These are phyloP conservation scores for Nannochloropsis salina DNA, from an alignment of 108 stramenopile species.

Conservation along the genomic window DNA sequence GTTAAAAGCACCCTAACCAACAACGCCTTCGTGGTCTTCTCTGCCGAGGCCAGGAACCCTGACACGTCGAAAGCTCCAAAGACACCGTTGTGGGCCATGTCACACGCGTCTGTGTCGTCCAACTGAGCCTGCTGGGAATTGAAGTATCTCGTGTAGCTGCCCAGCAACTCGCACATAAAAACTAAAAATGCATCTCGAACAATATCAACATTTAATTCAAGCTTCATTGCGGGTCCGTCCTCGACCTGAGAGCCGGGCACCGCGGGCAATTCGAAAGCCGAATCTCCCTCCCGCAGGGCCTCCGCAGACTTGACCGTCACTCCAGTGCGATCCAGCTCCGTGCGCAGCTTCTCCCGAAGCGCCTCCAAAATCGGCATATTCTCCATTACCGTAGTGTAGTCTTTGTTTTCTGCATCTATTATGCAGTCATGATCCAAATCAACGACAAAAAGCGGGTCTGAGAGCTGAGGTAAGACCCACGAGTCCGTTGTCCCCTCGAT, in stretches of 20 bases:
- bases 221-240: not conserved
- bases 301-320: not conserved
- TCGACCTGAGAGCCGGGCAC: not conserved
- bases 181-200: slow-evolving; percentile 1
- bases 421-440: slow-evolving; percentile 14
- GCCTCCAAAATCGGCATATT: not conserved
- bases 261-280: slow-evolving; percentile 21
- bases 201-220: not conserved
- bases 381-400: not conserved
- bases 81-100: not conserved
- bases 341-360: not conserved
- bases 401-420: not conserved
- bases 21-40: not conserved
- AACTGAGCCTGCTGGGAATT: not conserved
- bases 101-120: not conserved
- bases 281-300: not conserved
- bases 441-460: slow-evolving; percentile 8
- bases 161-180: not conserved
- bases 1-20: not conserved
- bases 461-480: not conserved
- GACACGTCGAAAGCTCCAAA: not conserved
- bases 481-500: not conserved
- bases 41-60: not conserved
- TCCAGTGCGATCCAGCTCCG: not conserved
- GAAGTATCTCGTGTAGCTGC: not conserved